These are phyloP conservation scores for Phytophthora hybrid DNA, from an alignment of 352 stramenopile genomes.

Conservation along the genomic window DNA sequence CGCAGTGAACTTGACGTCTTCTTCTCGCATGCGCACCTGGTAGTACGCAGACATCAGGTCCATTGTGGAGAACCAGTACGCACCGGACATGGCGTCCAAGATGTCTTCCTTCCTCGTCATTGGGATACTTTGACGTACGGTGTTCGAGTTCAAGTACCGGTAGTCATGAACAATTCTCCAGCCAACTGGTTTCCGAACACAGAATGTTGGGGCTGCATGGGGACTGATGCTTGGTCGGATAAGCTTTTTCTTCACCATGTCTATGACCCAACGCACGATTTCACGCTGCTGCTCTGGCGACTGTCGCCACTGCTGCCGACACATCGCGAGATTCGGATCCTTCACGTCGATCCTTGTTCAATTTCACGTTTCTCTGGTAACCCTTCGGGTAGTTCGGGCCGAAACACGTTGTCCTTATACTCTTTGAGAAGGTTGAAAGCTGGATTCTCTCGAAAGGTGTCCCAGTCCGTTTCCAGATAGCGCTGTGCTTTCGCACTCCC, in stretches of 20 bases:
- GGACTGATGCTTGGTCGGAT: conserved; percentile 18
- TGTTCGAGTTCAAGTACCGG: conserved; percentile 14
- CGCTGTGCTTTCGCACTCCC: conserved; percentile 20
- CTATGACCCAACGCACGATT: conserved; percentile 1
- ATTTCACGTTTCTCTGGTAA: conserved; percentile 15
- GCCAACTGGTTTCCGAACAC: conserved; percentile 25
- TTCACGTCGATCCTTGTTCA: conserved; percentile 14
- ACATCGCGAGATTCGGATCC: conserved; percentile 8
- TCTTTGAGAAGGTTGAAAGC: conserved; percentile 1
- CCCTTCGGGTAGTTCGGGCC: conserved; percentile 12
- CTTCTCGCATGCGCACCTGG: conserved; percentile 32
- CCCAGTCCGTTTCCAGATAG: conserved; percentile 24
- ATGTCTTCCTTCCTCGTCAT: conserved; percentile 34
- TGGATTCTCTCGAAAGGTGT: conserved; percentile 2
- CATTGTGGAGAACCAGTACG: conserved; percentile 29
- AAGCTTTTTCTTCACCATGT: conserved; percentile 14
- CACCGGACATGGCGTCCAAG: conserved; percentile 22
- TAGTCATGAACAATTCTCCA: conserved; percentile 41
- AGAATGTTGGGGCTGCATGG: conserved; percentile 22
- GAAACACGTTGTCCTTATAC: conserved; percentile 17
- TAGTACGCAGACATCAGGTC: conserved; percentile 34
- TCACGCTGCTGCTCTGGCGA: conserved; percentile 25
- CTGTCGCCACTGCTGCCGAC: conserved; percentile 24
- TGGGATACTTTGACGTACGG: conserved; percentile 12
- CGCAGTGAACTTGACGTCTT: conserved; percentile 32